Conservation (phyloP, 1,284 basidiomycete species). For the Hemileccinum hortonii region DNA sequence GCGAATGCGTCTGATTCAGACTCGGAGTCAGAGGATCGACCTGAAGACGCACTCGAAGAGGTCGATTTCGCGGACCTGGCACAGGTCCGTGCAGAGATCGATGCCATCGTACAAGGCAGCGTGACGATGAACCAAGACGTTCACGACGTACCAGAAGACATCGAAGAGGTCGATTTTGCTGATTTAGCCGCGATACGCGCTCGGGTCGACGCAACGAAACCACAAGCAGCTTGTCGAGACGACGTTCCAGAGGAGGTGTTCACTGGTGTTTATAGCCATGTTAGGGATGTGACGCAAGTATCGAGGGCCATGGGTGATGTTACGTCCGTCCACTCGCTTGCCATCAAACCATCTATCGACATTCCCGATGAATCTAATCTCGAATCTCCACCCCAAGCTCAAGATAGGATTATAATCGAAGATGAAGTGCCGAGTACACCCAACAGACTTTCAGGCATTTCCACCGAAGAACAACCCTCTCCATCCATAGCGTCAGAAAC, state of each 20-base stretch:
- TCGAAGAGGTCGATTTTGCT: constrained; percentile 65
- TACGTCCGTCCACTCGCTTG: neutral
- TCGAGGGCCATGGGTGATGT: neutral
- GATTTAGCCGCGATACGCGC: constrained; percentile 49
- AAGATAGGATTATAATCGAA: neutral
- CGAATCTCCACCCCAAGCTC: neutral
- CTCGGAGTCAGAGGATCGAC: constrained; percentile 18
- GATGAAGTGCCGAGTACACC: neutral
- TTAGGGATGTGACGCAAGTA: neutral
- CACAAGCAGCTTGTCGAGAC: neutral
- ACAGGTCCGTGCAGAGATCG: constrained; percentile 37
- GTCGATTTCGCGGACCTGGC: constrained; percentile 64
- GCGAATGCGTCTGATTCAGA: constrained; percentile 27
- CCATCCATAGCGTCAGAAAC: neutral
- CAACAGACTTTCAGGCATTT: neutral
- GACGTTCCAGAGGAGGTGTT: constrained; percentile 36
- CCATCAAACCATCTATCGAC: constrained; percentile 4
- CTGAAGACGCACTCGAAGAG: constrained; percentile 47
- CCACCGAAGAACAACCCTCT: neutral
- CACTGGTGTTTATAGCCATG: constrained; percentile 33
- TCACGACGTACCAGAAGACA: constrained; percentile 22
- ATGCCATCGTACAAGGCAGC: constrained; percentile 13
- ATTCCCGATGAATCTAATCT: neutral
- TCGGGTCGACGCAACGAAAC: constrained; percentile 16
- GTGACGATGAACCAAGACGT: constrained; percentile 9